Evolutionary conservation across 192 early-diverging fungal genomes (phyloP).

Genomic region (Umbelopsis ramanniana): DNA sequence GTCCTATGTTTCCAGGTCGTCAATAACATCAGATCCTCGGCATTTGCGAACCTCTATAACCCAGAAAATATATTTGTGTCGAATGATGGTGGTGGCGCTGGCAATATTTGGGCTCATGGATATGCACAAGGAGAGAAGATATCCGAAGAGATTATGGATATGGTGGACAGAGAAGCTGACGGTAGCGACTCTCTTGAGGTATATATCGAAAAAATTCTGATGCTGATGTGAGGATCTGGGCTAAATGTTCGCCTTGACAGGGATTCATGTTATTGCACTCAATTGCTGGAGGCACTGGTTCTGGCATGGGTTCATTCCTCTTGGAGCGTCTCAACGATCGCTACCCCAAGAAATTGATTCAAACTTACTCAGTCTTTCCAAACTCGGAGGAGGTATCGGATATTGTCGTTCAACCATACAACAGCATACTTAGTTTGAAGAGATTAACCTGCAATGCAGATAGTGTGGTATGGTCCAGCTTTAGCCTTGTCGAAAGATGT

Average conservation of each 20-base stretch:
- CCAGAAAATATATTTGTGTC: slow-evolving; percentile 96
- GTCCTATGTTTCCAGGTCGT: slow-evolving; percentile 66
- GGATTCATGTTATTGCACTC: slow-evolving; percentile 97
- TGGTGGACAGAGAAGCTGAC: slow-evolving; percentile 97
- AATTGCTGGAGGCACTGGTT: slow-evolving; percentile 98
- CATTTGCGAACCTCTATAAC: slow-evolving; percentile 94
- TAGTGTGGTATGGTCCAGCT: slow-evolving; percentile 68
- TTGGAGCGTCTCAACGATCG: slow-evolving; percentile 92
- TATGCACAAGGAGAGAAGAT: slow-evolving; percentile 87
- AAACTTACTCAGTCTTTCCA: slow-evolving; percentile 98
- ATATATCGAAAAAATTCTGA: slow-evolving; percentile 9
- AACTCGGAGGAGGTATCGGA: slow-evolving; percentile 94
- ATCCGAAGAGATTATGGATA: slow-evolving; percentile 92
- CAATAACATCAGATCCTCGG: slow-evolving; percentile 84
- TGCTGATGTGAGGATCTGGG: neutral
- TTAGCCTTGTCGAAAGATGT: neutral
- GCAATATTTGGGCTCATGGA: slow-evolving; percentile 96
- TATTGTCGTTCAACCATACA: slow-evolving; percentile 98
- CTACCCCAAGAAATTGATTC: slow-evolving; percentile 96
- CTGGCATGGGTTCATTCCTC: slow-evolving; percentile 91
- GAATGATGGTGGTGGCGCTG: slow-evolving; percentile 94
- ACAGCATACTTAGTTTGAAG: slow-evolving; percentile 92
- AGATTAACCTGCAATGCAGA: slow-evolving; percentile 91
- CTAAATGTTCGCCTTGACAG: slow-evolving; percentile 30
- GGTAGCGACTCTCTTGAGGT: slow-evolving; percentile 92